Conservation (phyloP, 164 flowering plant genomes). For the Liriodendron chinense region DNA sequence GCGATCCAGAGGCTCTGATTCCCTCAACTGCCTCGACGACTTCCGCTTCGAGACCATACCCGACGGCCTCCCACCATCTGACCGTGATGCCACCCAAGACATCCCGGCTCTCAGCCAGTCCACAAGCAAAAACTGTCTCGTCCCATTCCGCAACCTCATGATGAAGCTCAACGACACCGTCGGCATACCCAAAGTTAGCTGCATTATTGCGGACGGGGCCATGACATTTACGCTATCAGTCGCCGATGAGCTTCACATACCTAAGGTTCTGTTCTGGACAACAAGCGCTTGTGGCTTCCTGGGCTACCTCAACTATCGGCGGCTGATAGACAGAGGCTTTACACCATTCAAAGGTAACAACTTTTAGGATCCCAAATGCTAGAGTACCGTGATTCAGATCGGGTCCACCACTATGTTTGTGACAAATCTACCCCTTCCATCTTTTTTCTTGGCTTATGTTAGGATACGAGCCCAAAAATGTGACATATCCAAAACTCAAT, state of each 20-base stretch:
- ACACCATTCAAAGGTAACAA: slow-evolving; percentile 31
- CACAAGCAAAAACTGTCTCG: slow-evolving; percentile 19
- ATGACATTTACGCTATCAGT: slow-evolving; percentile 30
- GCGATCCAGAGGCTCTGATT: slow-evolving; percentile 8
- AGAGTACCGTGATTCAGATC: too few species aligned
- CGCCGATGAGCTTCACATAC: slow-evolving; percentile 24
- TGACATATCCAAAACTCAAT: too few species aligned
- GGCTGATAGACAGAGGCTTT: slow-evolving; percentile 26
- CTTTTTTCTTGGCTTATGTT: too few species aligned
- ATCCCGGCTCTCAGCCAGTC: slow-evolving; percentile 25
- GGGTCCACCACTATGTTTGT: too few species aligned
- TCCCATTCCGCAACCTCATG: slow-evolving; percentile 32
- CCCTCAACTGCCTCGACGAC: slow-evolving; percentile 5
- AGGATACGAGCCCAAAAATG: too few species aligned
- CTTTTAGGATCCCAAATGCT: too few species aligned
- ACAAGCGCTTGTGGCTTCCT: slow-evolving; percentile 32
- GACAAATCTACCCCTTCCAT: too few species aligned
- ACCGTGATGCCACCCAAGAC: slow-evolving; percentile 37
- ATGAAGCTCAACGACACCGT: slow-evolving; percentile 19
- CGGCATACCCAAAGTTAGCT: slow-evolving; percentile 13
- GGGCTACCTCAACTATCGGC: slow-evolving; percentile 18
- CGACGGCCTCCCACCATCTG: slow-evolving; percentile 42
- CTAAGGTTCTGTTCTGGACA: slow-evolving; percentile 27
- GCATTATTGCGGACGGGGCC: slow-evolving; percentile 24
- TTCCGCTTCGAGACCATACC: slow-evolving; percentile 31